Base-by-base conservation (phyloP, 176 grass and related monocot species). In the Triticum timopheevii region DNA sequence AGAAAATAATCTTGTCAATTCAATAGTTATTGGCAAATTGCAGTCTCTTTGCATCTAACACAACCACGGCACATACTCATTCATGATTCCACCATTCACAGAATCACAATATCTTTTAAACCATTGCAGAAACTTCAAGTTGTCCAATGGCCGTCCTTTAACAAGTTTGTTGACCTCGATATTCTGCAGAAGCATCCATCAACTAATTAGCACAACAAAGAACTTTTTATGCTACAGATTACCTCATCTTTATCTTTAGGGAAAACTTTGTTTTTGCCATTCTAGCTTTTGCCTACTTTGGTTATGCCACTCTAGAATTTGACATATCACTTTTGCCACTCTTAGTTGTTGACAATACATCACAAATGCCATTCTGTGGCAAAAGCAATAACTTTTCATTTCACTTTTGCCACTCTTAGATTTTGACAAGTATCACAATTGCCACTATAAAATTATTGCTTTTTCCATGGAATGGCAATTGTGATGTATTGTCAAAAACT, bases 111-210 rank as follows among this genome's bases (percentile, higher is more conserved):
- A 97, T 74, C 89, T 86, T 87, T 97, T 97, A 84, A 97, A 65
- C 95, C 95, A 97, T 78, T 97, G 95, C 25, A 97, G 86, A 56
- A 97, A 97, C 35, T 97, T 93, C 64, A 97, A 85, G 73, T 97
- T 97, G 40, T 97, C 95, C 72, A 97, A 86, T 58, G 95, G 95
- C 5, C 95, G 90, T 45, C 95, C 95, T 87, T 95, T 97, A 38
- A 97, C 90, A 85, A 97, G 92, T 80, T 88, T 97, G 89, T 91
- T 97, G 25, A 97, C 95, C 73, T 95, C 95, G 80, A 97, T 93
- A 86, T 97, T 94, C 95, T 97, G 85, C 78, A 91, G 45, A 39
- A 69, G 25, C 49, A 70, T 24, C 42, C n/a, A 84, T 39, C 54
- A 13, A 68, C 62, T 38, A 44, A 69, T 39, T n/a, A 84, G 61